Base-by-base conservation (phyloP, 1,284 basidiomycete species). In the Meira miltonrushii region DNA sequence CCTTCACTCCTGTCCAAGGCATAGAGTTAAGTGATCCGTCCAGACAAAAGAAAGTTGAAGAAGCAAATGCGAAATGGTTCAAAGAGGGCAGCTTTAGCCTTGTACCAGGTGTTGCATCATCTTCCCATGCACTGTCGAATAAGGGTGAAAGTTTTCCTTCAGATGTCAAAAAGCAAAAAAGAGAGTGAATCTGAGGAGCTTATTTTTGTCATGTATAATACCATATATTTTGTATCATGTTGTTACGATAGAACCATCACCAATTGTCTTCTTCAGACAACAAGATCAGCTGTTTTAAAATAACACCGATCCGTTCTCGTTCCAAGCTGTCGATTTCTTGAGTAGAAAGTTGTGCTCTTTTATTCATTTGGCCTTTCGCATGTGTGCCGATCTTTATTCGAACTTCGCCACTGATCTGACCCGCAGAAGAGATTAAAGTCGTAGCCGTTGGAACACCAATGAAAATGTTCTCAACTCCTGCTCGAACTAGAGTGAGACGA, bases 1-100 rank as follows among this genome's bases (percentile, higher is more conserved):
- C 88, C 9, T 94, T 98, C 61, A 98, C 94, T 5, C 94, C 94
- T 9, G 89, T 93, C 6, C 94, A 97, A 85, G 94, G 69, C 40
- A 74, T 81, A 59, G 80, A 81, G 58, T 65, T 81, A 49, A 76
- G 79, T 19, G 79, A 80, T 60, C 80, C 80, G 33, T 76, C 66
- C 46, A 37, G 61, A 46, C 69, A 62, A 49, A 71, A 66, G 49
- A 71, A 66, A 57, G 72, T 72, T 19, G 65, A 73, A 17, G 76
- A 75, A 15, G 78, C 78, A 13, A 78, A 81, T 55, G 74, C 71
- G 1, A 79, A 78, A 55, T 81, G 80, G 80, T 80, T 70, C 50
- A 37, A 39, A 23, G 59, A 65, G 1, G 63, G 61, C 2, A 37
- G 28, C 28, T 44, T 37, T 19, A 56, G 23, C 21, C 13, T 41